Base-by-base conservation (phyloP, 2,329 filamentous ascomycete species). In the Penicillium fuscoglaucum region DNA sequence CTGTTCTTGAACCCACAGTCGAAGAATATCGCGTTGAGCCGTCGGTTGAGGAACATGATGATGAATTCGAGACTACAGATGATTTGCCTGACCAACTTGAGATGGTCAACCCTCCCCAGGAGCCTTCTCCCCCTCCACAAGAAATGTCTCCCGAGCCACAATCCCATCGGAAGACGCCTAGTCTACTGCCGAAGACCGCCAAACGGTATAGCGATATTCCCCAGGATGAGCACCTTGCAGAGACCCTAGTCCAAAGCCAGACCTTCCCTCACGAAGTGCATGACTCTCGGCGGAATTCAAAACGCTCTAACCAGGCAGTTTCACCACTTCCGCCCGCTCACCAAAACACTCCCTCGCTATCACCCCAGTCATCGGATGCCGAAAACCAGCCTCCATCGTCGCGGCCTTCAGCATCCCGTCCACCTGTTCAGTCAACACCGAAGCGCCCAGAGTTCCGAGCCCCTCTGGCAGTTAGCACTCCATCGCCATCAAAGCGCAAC, bases 331-430 rank as follows among this genome's bases (percentile, higher is more conserved):
- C 69, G 10, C 61, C 65, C 33, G 55, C 60, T 73, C 84, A 69
- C 28, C 68, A 70, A 56, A 67, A 64, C 13, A 83, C 85, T 0
- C 87, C 86, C 0, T 90, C 88, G 0, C 83, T 83, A 19, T 90
- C 89, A 1, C 87, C 87, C 0, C 89, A 91, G 66, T 88, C 89
- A 1, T 93, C 90, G 0, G 88, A 95, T 70, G 89, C 88, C 0
- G 90, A 95, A 72, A 93, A 93, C 65, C 86, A 84, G 48, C 89
- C 89, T 1, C 90, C 90, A 0, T 90, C 88, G 1, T 86, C 87
- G 6, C 84, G 81, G 53, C 84, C 83, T 1, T 79, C 82, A 3
- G 79, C 78, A 52, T 80, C 77, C 61, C 68, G 76, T 58, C 64
- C 74, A 24, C 76, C 72, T 44, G 59, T 69, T 44, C 60, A 67